These are phyloP conservation scores for Asterella californica DNA, from an alignment of 225 moss, liverwort and hornwort species.

Conservation along the genomic window DNA sequence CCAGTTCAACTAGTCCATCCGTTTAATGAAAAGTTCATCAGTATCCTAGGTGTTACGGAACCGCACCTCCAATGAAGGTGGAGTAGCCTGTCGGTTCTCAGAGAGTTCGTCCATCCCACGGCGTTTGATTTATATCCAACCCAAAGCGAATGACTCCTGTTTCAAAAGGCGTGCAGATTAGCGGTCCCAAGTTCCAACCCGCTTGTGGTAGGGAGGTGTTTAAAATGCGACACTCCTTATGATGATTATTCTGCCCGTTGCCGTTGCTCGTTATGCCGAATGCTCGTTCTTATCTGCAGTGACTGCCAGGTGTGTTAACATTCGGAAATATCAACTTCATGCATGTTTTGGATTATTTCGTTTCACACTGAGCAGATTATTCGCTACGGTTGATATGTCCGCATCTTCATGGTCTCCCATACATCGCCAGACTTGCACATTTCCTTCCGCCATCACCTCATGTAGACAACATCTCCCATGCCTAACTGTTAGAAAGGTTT, in stretches of 20 bases:
- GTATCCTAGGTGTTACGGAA: background rate
- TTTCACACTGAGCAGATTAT: background rate
- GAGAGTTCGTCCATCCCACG: background rate
- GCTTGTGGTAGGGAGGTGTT: constrained; percentile 66
- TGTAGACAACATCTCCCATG: background rate
- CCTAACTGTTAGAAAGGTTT: too few species aligned
- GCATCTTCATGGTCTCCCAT: background rate
- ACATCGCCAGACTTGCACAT: background rate
- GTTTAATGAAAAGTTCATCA: background rate
- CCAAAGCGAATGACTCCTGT: background rate
- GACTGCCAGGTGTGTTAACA: constrained; percentile 62
- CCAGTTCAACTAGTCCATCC: background rate
- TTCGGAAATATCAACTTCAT: background rate
- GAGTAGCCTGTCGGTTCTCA: background rate
- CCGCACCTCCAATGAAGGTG: too few species aligned
- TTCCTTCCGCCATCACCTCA: background rate
- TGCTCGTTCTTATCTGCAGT: constrained; percentile 76
- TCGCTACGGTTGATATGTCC: background rate
- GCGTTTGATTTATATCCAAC: background rate
- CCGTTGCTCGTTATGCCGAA: constrained; percentile 84
- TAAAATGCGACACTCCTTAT: constrained; percentile 60
- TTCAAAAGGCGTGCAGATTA: constrained; percentile 50
- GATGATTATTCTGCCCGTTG: constrained; percentile 79
- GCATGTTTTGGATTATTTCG: background rate
- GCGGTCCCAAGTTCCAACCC: constrained; percentile 59